A percentile compares a stretch with the other conserved stretches of the same genome.
Evolutionary conservation across 768 basidiomycete genomes (phyloP).

Genomic region (Rhizopogon salebrosus): DNA sequence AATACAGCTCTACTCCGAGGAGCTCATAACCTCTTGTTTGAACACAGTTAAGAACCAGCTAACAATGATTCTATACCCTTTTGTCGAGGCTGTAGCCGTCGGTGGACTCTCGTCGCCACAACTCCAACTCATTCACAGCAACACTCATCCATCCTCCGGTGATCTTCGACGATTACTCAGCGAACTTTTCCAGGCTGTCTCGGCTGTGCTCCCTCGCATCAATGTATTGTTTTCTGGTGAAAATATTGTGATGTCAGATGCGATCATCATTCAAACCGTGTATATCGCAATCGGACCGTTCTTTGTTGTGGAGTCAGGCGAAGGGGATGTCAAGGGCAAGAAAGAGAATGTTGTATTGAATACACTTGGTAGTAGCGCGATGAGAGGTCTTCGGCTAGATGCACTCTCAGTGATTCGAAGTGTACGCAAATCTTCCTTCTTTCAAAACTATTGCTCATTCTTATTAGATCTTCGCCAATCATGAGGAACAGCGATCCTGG

Average conservation of each 20-base stretch:
- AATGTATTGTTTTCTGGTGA: constrained; percentile 70
- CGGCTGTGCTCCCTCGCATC: constrained; percentile 69
- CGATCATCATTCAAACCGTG: constrained; percentile 87
- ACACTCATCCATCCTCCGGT: constrained; percentile 28
- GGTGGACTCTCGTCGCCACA: constrained; percentile 39
- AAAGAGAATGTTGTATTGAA: constrained; percentile 52
- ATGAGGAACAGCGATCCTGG: constrained; percentile 90
- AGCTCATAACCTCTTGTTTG: constrained; percentile 79
- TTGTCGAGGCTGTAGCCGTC: constrained; percentile 64
- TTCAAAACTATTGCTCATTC: constrained; percentile 1
- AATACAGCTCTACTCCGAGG: constrained; percentile 84
- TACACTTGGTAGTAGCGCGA: constrained; percentile 72
- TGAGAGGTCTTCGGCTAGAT: constrained; percentile 78
- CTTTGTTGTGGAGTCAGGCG: constrained; percentile 74
- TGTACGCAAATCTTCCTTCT: constrained; percentile 40
- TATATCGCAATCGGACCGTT: constrained; percentile 94
- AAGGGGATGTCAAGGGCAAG: constrained; percentile 50
- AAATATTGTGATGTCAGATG: constrained; percentile 71
- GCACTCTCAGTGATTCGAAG: constrained; percentile 80
- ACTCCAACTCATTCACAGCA: constrained; percentile 46
- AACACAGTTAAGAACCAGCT: constrained; percentile 75
- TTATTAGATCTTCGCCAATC: constrained; percentile 80
- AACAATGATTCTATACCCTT: constrained; percentile 75
- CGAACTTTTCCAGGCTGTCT: constrained; percentile 70
- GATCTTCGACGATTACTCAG: constrained; percentile 45